Percentiles rank a stretch among this genome's conserved stretches.
phyloP scores from a whole-genome alignment of 2,329 filamentous ascomycete species.

The Trichoderma lentiforme region DNA sequence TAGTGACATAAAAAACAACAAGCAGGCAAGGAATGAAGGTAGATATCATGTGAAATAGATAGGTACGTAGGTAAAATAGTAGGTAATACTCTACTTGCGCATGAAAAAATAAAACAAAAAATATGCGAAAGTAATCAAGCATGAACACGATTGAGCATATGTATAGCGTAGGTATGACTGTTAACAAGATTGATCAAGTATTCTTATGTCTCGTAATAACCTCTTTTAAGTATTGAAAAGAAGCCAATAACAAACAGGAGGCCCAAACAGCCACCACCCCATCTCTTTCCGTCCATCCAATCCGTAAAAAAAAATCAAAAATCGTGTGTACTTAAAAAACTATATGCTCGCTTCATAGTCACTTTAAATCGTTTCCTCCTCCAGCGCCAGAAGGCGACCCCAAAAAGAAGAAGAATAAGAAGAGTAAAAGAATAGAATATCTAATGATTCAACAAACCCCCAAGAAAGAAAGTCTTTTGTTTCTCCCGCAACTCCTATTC shows the following conservation, averaged over 20 bases:
- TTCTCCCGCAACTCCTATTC: not conserved
- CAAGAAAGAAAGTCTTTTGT: not conserved
- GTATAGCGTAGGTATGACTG: not conserved
- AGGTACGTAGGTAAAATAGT: not conserved
- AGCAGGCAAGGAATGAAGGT: not conserved
- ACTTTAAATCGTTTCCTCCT: not conserved
- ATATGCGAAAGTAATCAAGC: not conserved
- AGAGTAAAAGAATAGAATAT: not conserved
- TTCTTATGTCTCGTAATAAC: not conserved
- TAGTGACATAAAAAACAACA: not conserved
- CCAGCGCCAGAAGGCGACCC: not conserved
- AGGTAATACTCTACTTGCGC: not conserved
- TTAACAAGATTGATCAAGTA: not conserved
- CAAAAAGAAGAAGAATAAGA: not conserved
- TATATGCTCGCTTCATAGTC: not conserved
- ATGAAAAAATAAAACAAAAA: not conserved
- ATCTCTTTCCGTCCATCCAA: not conserved
- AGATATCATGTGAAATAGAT: slow-evolving; percentile 10
- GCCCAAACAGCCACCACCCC: not conserved
- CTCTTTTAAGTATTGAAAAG: not conserved
- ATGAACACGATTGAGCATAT: not conserved
- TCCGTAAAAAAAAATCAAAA: not conserved
- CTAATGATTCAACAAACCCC: not conserved
- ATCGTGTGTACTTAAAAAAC: not conserved
- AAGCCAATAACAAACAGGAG: not conserved